A percentile compares a stretch with the other conserved stretches of the same genome.
Conservation (phyloP, 2,329 filamentous ascomycete genomes). For the Clonostachys sp. region DNA sequence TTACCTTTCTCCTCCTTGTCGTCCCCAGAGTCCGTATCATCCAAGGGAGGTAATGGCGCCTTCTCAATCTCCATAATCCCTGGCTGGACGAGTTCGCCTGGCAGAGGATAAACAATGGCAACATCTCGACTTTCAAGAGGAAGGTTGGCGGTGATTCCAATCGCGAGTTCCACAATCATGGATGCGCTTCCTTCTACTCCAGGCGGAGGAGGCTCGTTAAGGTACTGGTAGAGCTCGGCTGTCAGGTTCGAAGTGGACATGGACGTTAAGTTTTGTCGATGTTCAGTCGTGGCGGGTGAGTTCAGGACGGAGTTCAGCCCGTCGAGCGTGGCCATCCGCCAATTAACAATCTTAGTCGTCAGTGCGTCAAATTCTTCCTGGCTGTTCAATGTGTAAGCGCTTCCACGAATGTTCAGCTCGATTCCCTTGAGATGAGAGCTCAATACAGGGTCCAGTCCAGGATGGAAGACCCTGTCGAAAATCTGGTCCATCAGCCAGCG, state of each 20-base stretch:
- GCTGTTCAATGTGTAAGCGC: slow-evolving; percentile 67
- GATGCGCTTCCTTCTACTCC: slow-evolving; percentile 84
- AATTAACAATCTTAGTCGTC: slow-evolving; percentile 81
- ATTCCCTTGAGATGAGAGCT: slow-evolving; percentile 79
- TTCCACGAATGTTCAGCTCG: slow-evolving; percentile 79
- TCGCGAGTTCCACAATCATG: slow-evolving; percentile 89
- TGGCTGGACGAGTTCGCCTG: slow-evolving; percentile 65
- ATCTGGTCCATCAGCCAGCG: slow-evolving; percentile 88
- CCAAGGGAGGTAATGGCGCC: slow-evolving; percentile 52
- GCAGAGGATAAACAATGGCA: slow-evolving; percentile 77
- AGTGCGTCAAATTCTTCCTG: slow-evolving; percentile 88
- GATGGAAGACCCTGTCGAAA: slow-evolving; percentile 90
- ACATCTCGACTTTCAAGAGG: slow-evolving; percentile 91
- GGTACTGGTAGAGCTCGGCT: slow-evolving; percentile 65
- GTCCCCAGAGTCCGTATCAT: slow-evolving; percentile 31
- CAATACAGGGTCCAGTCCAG: slow-evolving; percentile 71
- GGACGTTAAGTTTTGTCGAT: slow-evolving; percentile 65
- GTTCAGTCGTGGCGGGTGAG: slow-evolving; percentile 58
- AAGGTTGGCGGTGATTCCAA: slow-evolving; percentile 80
- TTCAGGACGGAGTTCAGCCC: slow-evolving; percentile 72
- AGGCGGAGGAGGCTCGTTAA: slow-evolving; percentile 71
- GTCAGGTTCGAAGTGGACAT: slow-evolving; percentile 65
- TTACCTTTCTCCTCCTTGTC: slow-evolving; percentile 38
- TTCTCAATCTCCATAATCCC: slow-evolving; percentile 88
- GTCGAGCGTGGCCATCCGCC: slow-evolving; percentile 90